Conservation (phyloP, 352 stramenopile genomes). For the Globisporangium acanthophoron region DNA sequence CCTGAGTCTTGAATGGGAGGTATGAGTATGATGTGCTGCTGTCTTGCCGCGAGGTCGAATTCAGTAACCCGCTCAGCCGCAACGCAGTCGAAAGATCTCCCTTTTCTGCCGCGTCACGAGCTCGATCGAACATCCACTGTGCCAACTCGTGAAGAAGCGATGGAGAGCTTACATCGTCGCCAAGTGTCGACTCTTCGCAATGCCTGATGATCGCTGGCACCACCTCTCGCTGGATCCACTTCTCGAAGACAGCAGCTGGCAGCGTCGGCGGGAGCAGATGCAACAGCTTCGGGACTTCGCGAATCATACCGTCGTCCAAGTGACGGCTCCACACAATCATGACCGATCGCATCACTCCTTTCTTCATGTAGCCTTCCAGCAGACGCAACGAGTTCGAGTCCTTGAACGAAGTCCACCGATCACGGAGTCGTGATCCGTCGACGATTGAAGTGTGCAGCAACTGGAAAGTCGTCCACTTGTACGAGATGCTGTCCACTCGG, state of each 20-base stretch:
- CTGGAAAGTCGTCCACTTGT: conserved; percentile 72
- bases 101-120: conserved; percentile 19
- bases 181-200: conserved; percentile 10
- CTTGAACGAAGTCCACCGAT: conserved; percentile 35
- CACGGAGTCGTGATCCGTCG: conserved; percentile 7
- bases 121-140: conserved; percentile 27
- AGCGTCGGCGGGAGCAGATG: conserved; percentile 28
- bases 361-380: conserved; percentile 38
- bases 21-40: conserved; percentile 5
- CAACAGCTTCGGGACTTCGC: conserved; percentile 33
- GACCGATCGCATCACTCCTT: conserved; percentile 45
- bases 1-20: conserved; percentile 24
- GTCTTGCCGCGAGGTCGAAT: conserved; percentile 1
- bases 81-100: conserved; percentile 27
- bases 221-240: conserved; percentile 50
- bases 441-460: conserved; percentile 28
- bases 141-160: conserved; percentile 16
- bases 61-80: conserved; percentile 26
- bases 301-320: conserved; percentile 21
- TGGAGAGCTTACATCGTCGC: neutral
- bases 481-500: conserved; percentile 30
- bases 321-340: conserved; percentile 57
- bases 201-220: conserved; percentile 34
- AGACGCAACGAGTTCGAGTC: conserved; percentile 24
- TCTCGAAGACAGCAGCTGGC: conserved; percentile 38